Base-by-base conservation (phyloP, 805 yeast genomes). In the Ogataea pignaliae region DNA sequence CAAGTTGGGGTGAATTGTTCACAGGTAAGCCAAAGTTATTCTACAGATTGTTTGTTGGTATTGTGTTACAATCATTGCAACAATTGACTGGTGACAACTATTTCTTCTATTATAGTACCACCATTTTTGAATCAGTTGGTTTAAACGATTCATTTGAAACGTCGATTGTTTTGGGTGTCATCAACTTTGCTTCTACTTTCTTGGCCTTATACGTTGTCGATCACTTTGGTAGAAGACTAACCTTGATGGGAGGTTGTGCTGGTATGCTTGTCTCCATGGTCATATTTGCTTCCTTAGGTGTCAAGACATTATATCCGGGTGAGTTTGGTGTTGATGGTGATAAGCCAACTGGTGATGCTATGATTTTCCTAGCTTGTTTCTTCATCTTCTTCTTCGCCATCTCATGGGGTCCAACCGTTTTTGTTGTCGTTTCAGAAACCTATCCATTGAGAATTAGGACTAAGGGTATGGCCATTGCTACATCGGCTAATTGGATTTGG, bases 11-110 rank as follows among this genome's bases (percentile, higher is more conserved):
- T 39, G 85, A 82, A 56, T 72, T 81, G 42, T 57, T 83, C 50
- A 72, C 76, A 18, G 88, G 88, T 51, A 66, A 74, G 56, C 88
- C 88, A 55, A 78, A 72, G 70, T 73, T 81, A 54, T 64, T 74
- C 59, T 61, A 67, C 49, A 69, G 88, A 61, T 68, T 83, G 35
- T 35, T 76, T 33, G 68, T 78, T 52, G 89, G 89, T 57, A 60
- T 79, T 37, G 50, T 73, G 51, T 68, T 83, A 45, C 85, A 81
- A 76, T 65, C 76, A 12, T 65, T 83, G 65, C 88, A 82, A 66
- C 89, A 84, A 66, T 70, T 81, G 56, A 79, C 87, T 33, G 90
- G 89, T 63, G 76, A 81, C 57, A 82, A 83, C 67, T 82, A 80
- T 57, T 74, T 83, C 55, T 79, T 83, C 68, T 83, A 83, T 71